phyloP scores from a whole-genome alignment of 371 early-diverging fungal genomes.

The Apophysomyces variabilis region DNA sequence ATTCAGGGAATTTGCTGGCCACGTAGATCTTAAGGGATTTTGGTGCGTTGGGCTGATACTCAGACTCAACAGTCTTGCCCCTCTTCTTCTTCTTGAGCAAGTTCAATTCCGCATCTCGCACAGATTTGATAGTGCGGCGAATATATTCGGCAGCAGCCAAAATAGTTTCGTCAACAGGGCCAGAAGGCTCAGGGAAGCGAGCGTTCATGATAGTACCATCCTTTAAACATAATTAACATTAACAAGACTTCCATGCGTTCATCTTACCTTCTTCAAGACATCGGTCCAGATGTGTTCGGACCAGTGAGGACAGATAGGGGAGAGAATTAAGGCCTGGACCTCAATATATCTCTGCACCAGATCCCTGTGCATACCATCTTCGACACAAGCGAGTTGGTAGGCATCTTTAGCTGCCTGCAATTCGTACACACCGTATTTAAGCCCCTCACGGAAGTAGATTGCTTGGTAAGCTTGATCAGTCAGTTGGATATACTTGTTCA shows the following conservation, averaged over 20 bases:
- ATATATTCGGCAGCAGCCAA: constrained; percentile 84
- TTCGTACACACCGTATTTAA: constrained; percentile 96
- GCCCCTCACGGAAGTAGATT: constrained; percentile 94
- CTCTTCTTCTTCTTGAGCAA: constrained; percentile 84
- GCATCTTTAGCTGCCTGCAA: constrained; percentile 89
- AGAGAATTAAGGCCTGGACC: constrained; percentile 80
- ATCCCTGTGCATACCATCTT: constrained; percentile 84
- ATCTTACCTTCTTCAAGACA: constrained; percentile 71
- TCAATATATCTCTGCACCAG: constrained; percentile 82
- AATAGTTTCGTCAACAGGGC: constrained; percentile 66
- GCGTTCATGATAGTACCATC: constrained; percentile 73
- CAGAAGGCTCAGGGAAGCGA: constrained; percentile 70
- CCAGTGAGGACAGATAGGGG: constrained; percentile 95
- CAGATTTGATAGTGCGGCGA: constrained; percentile 71
- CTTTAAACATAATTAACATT: constrained; percentile 21
- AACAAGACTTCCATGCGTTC: neutral
- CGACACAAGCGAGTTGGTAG: constrained; percentile 80
- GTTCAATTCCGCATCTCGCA: constrained; percentile 85
- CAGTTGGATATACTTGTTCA: constrained; percentile 73
- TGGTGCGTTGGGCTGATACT: constrained; percentile 67
- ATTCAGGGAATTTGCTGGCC: constrained; percentile 87
- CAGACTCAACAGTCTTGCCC: constrained; percentile 57
- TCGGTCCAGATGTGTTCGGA: constrained; percentile 88
- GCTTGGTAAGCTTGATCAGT: constrained; percentile 81
- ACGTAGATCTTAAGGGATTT: constrained; percentile 80